Base-by-base conservation (phyloP, 148 eudicot species). In the Selenicereus undatus region DNA sequence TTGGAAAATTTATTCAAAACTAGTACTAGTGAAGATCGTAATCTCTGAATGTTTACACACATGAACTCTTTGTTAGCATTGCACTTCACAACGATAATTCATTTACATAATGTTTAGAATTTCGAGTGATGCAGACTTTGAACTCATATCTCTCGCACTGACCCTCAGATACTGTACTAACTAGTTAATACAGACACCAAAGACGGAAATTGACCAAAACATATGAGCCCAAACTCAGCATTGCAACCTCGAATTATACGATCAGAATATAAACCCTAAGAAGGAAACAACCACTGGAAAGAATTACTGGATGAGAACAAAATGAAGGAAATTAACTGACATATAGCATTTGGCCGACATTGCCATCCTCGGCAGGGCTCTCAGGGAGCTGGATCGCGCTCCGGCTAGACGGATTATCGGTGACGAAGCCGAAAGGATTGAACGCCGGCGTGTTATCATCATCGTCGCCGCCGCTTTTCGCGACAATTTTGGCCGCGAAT, bases 351-450 rank as follows among this genome's bases (percentile, higher is more conserved):
- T 96, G 99, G 80, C 99, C 99, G 56, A 96, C 99, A 85, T 96
- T 96, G 75, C 99, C 99, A 65, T 91, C 98, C 76, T 96, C 98
- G 30, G 98, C 99, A n/a, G 99, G 99, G 29, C 84, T 85, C 78
- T 88, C 98, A 13, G 98, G 97, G 16, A 96, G 93, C 89, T 96
- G 99, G 87, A 96, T 96, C 14, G 99, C 98, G 79, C 87, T 94
- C 48, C 94, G 88, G 71, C 99, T 96, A 8, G 99, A 96, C 8
- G 99, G 97, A 75, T 96, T 96, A 35, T 96, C 97, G 0, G 98
- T 96, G 36, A 96, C 99, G 68, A 96, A 96, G 0, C 99, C 98
- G 65, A 96, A 96, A 1, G 99, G 99, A 74, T 96, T 96, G 84
- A 96, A 96, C 76, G 89, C 88, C 36, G 90, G 87, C 78, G 91